Evolutionary conservation across 2,329 filamentous ascomycete species (phyloP).

Genomic region (Huntiella decipiens): DNA sequence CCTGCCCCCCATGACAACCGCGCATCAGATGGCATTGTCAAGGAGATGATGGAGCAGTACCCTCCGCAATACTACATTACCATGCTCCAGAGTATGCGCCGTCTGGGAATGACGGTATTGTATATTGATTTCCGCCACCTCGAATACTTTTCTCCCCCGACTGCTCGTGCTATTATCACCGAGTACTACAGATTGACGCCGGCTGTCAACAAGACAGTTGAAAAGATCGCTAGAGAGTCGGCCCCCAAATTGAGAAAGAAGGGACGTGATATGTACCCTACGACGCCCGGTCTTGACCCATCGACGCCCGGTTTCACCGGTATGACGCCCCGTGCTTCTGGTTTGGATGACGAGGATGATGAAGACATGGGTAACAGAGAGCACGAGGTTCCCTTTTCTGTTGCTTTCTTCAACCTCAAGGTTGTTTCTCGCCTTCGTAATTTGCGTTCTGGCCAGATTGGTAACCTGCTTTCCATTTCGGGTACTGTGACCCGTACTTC

Average conservation of each 20-base stretch:
- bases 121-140: constrained; percentile 82
- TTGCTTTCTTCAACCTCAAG: constrained; percentile 86
- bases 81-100: constrained; percentile 60
- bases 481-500: constrained; percentile 94
- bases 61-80: constrained; percentile 73
- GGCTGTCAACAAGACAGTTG: constrained; percentile 56
- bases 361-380: constrained; percentile 31
- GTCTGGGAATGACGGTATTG: constrained; percentile 60
- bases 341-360: constrained; percentile 2
- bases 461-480: constrained; percentile 84
- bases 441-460: constrained; percentile 75
- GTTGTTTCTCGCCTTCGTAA: constrained; percentile 72
- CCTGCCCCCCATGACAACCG: constrained; percentile 4
- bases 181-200: constrained; percentile 93
- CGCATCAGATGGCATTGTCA: constrained; percentile 5
- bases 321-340: constrained; percentile 9
- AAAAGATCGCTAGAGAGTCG: constrained; percentile 8
- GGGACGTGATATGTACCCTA: constrained; percentile 6
- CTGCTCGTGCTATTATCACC: constrained; percentile 70
- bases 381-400: constrained; percentile 85
- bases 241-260: constrained; percentile 6
- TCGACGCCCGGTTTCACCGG: constrained; percentile 10
- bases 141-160: constrained; percentile 52
- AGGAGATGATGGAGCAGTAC: constrained; percentile 9
- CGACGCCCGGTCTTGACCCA: constrained; percentile 7